phyloP scores from a whole-genome alignment of 2,329 filamentous ascomycete genomes.

The Taxawa tesnikishii region DNA sequence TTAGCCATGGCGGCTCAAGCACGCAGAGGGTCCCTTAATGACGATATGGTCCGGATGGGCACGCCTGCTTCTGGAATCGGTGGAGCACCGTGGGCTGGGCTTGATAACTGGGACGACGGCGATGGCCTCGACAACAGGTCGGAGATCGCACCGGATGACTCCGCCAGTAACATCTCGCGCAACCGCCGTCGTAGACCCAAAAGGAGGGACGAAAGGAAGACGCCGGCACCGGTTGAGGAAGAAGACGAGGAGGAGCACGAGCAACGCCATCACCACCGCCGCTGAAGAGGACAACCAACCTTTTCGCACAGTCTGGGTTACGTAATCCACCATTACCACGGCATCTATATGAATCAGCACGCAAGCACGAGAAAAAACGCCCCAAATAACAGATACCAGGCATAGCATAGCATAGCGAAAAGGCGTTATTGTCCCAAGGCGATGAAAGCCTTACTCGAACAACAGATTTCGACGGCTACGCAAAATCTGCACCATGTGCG shows the following conservation, averaged over 20 bases:
- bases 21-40: slow-evolving; percentile 42
- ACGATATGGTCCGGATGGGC: slow-evolving; percentile 28
- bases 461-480: no score
- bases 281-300: no score
- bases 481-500: no score
- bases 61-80: slow-evolving; percentile 22
- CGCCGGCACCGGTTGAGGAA: neutral
- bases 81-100: slow-evolving; percentile 16
- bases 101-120: slow-evolving; percentile 18
- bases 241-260: neutral
- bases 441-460: no score
- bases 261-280: no score
- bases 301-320: no score
- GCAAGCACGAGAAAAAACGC: no score
- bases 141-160: slow-evolving; percentile 62
- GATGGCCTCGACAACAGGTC: slow-evolving; percentile 26
- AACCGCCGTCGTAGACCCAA: neutral
- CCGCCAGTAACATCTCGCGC: slow-evolving; percentile 57
- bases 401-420: no score
- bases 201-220: neutral
- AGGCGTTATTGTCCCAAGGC: no score
- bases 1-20: slow-evolving; percentile 53
- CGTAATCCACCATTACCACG: no score
- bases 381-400: no score
- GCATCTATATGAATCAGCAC: no score